These are phyloP conservation scores for Cymodocea nodosa DNA, from an alignment of 116 monocot genomes.

Conservation along the genomic window DNA sequence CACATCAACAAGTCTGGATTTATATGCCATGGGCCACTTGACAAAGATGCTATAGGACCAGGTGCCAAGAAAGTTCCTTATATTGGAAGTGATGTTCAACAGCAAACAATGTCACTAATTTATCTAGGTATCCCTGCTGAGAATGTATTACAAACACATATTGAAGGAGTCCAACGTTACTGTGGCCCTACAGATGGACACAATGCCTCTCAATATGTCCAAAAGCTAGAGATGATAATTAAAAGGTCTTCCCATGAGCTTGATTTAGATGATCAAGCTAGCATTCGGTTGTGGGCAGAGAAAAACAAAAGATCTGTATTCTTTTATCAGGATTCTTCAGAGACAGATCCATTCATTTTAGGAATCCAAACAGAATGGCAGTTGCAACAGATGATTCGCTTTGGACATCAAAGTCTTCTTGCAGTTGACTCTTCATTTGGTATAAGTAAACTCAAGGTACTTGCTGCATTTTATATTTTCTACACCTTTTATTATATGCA, in stretches of 20 bases:
- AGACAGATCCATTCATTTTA: conserved; percentile 80
- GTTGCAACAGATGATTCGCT: conserved; percentile 88
- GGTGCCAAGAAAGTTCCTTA: conserved; percentile 83
- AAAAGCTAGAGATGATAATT: conserved; percentile 93
- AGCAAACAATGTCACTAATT: conserved; percentile 90
- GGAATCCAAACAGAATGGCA: conserved; percentile 99
- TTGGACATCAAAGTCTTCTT: conserved; percentile 78
- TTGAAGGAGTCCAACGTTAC: conserved; percentile 86
- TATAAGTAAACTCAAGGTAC: conserved; percentile 89
- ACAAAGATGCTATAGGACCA: conserved; percentile 89
- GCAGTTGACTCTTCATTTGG: conserved; percentile 90
- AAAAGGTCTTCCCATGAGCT: conserved; percentile 93
- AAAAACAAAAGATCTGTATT: conserved; percentile 90
- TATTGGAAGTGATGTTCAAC: conserved; percentile 76
- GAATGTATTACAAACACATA: conserved; percentile 83
- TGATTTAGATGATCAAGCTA: conserved; percentile 89
- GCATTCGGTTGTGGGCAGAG: conserved; percentile 89
- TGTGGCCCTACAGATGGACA: conserved; percentile 58
- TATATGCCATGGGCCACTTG: conserved; percentile 91
- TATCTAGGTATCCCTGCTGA: conserved; percentile 91
- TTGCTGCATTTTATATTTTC: background rate
- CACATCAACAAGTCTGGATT: conserved; percentile 92
- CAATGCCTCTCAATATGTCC: conserved; percentile 86
- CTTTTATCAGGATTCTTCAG: conserved; percentile 82
- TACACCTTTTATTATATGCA: background rate